Evolutionary conservation across 2,329 filamentous ascomycete species (phyloP).

Genomic region (Balansia obtecta): DNA sequence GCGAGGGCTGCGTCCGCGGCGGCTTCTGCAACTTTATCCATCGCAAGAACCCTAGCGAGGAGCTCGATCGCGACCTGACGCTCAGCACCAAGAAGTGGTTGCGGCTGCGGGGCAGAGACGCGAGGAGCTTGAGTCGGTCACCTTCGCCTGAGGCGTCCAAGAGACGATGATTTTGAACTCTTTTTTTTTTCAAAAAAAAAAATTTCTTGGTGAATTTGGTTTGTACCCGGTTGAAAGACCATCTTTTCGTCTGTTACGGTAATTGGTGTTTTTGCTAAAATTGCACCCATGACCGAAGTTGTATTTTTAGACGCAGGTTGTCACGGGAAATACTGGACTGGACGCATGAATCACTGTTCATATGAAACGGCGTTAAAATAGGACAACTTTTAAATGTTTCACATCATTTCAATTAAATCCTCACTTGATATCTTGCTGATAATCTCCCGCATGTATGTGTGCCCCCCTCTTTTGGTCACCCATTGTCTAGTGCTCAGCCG

Average conservation of each 20-base stretch:
- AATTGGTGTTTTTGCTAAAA: neutral
- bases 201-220: too few species aligned
- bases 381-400: slow-evolving; percentile 10
- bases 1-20: slow-evolving; percentile 88
- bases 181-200: too few species aligned
- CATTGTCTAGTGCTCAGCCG: neutral
- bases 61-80: slow-evolving; percentile 78
- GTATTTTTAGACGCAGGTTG: neutral
- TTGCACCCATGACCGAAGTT: neutral
- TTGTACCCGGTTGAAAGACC: too few species aligned
- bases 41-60: slow-evolving; percentile 81
- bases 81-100: slow-evolving; percentile 95
- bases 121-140: slow-evolving; percentile 68
- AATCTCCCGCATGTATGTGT: slow-evolving; percentile 6
- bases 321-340: neutral
- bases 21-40: slow-evolving; percentile 99
- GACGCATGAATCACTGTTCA: neutral
- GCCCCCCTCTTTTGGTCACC: slow-evolving; percentile 4
- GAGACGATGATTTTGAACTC: slow-evolving; percentile 32
- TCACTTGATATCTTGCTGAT: slow-evolving; percentile 2
- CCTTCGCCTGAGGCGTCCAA: slow-evolving; percentile 76
- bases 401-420: slow-evolving; percentile 7
- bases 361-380: slow-evolving; percentile 13
- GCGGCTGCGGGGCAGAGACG: slow-evolving; percentile 70
- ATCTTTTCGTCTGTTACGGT: neutral